Evolutionary conservation across 345 rosid species (phyloP), one percentile per base, ranked within the genome.

Genomic region (Garcia nutans): DNA sequence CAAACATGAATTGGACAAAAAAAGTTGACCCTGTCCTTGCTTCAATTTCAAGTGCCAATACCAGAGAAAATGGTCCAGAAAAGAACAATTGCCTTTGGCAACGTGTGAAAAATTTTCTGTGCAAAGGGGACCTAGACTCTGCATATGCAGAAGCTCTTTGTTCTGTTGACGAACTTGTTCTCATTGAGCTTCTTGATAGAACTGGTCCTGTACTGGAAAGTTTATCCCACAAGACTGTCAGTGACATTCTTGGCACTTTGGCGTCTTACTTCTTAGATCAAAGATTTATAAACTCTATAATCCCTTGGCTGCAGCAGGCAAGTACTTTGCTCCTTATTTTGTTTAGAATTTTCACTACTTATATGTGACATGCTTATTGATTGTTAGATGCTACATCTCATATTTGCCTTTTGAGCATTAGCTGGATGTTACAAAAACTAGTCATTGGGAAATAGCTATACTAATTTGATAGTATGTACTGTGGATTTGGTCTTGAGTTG

Each of bases 291-390:
- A 85, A 78, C 63, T 83, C 89, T 22, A 80, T 93, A 71, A 82
- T 91, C 76, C 99, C 97, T 68, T 95, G 97, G 99, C 79, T 91
- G 85, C 92, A 91, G 75, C 97, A 93, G 97, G 97, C 78, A 84
- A 92, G 90, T 75, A 22, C 26, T 78, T 52, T 15, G 12, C 42
- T 71, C 23, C 41, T 31, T 69, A 28, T 74, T 55, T 83, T 42
- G 3, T 50, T 55, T 23, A 65, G n/a, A 26, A 28, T 65, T 74
- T 71, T 72, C 22, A 56, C 61, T n/a, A 62, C 47, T 55, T 62
- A 5, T 33, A 17, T 63, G 52, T 23, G 42, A 26, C 44, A 45
- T 16, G 26, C 15, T 49, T 22, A 41, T 24, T 3, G 41, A 19
- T 19, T 23, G 24, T 59, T 0, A 2, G 44, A 2, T 54, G 47